Conservation (phyloP, 1,139 yeast species). For the Hemisphaericaspora lyxosophila region DNA sequence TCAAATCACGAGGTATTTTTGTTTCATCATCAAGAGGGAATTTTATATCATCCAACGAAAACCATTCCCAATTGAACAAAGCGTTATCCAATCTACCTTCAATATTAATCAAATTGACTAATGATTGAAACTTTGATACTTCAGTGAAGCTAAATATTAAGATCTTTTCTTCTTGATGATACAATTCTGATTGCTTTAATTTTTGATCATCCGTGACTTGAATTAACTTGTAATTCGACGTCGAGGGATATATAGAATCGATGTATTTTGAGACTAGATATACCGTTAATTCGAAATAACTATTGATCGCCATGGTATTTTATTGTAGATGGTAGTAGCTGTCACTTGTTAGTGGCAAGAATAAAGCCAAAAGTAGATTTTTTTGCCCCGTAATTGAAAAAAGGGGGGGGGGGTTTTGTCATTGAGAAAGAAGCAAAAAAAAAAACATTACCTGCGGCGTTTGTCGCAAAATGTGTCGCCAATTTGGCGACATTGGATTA, state of each 20-base stretch:
- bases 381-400: no score
- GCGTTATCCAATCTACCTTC: slow-evolving; percentile 21
- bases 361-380: no score
- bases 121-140: slow-evolving; percentile 13
- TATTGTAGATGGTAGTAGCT: neutral
- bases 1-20: slow-evolving; percentile 24
- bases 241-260: slow-evolving; percentile 17
- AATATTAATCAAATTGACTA: slow-evolving; percentile 15
- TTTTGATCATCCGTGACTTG: slow-evolving; percentile 12
- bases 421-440: no score
- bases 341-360: neutral
- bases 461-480: neutral
- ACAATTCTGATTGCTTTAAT: slow-evolving; percentile 14
- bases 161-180: slow-evolving; percentile 11
- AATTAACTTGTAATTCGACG: slow-evolving; percentile 8
- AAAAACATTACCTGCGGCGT: neutral
- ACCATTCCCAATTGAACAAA: slow-evolving; percentile 25
- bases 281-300: slow-evolving; percentile 26
- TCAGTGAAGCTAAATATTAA: slow-evolving; percentile 15
- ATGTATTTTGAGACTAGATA: slow-evolving; percentile 27
- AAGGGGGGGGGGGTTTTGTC: no score
- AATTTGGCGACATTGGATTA: neutral
- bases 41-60: slow-evolving; percentile 18
- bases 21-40: slow-evolving; percentile 28
- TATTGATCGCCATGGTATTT: slow-evolving; percentile 16